Evolutionary conservation across 1,139 yeast species (phyloP).

Genomic region (Blastobotrys apis): DNA sequence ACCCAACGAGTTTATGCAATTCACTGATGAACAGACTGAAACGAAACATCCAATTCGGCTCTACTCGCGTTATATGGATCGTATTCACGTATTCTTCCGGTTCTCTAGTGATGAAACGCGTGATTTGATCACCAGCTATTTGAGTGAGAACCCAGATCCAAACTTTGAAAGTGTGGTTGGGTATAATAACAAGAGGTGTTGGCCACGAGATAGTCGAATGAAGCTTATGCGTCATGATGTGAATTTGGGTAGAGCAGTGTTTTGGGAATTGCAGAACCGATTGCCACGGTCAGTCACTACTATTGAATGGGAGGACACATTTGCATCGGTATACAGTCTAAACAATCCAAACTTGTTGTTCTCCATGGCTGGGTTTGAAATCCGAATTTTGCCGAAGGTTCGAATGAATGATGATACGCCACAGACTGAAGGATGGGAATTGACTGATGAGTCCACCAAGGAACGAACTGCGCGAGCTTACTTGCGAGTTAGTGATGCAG

Average conservation of each 20-base stretch:
- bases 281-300: constrained; percentile 71
- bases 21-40: constrained; percentile 55
- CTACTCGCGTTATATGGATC: constrained; percentile 80
- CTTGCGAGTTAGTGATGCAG: constrained; percentile 76
- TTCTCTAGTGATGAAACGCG: constrained; percentile 70
- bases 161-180: constrained; percentile 83
- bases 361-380: constrained; percentile 93
- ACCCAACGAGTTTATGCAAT: constrained; percentile 79
- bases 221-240: constrained; percentile 87
- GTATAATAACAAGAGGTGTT: constrained; percentile 82
- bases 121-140: constrained; percentile 68
- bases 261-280: constrained; percentile 83
- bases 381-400: constrained; percentile 73
- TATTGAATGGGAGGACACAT: constrained; percentile 75
- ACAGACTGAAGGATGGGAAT: constrained; percentile 89
- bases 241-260: constrained; percentile 83
- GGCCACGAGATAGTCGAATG: constrained; percentile 96
- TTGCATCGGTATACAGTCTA: constrained; percentile 82
- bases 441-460: constrained; percentile 63
- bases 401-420: constrained; percentile 44
- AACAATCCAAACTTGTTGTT: constrained; percentile 87
- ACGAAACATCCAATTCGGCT: constrained; percentile 67
- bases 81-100: constrained; percentile 72
- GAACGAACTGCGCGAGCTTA: constrained; percentile 89
- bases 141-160: constrained; percentile 88